Percentiles rank a stretch among this genome's conserved stretches.
Conservation (phyloP, 2,329 filamentous ascomycete genomes). For the Ceratocystis lukuohia region DNA sequence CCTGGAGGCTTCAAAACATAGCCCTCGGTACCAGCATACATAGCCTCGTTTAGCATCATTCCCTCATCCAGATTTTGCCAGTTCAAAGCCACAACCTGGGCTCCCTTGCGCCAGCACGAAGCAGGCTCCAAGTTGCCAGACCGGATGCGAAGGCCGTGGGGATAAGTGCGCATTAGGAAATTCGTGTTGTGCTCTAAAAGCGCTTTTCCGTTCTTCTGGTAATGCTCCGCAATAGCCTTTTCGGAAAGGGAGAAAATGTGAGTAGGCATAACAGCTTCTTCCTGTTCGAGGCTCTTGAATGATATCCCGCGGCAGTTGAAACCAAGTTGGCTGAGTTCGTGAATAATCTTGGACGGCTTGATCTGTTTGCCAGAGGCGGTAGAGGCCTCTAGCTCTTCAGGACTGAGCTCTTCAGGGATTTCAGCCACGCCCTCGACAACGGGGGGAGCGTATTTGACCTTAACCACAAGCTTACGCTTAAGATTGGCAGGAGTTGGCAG, state of each 20-base stretch:
- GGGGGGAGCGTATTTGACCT: constrained; percentile 56
- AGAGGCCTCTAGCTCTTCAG: constrained; percentile 29
- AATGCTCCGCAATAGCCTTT: constrained; percentile 48
- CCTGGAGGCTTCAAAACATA: constrained; percentile 76
- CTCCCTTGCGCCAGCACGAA: constrained; percentile 74
- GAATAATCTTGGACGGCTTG: constrained; percentile 53
- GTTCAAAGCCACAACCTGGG: constrained; percentile 84
- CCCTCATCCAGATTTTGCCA: constrained; percentile 86
- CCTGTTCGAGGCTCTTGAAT: constrained; percentile 65
- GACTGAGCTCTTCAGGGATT: constrained; percentile 25
- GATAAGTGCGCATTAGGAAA: constrained; percentile 79
- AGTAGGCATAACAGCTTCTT: constrained; percentile 50
- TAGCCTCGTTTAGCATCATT: constrained; percentile 91
- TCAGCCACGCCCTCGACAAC: constrained; percentile 23
- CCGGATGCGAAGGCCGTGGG: constrained; percentile 64
- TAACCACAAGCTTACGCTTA: constrained; percentile 66
- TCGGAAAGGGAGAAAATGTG: constrained; percentile 58
- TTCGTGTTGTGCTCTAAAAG: constrained; percentile 72
- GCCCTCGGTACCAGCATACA: constrained; percentile 74
- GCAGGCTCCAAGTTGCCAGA: constrained; percentile 81
- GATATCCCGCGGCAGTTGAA: constrained; percentile 73
- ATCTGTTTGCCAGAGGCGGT: constrained; percentile 31
- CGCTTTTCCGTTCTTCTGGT: constrained; percentile 34
- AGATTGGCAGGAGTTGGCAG: constrained; percentile 59
- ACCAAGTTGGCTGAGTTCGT: constrained; percentile 60